These are phyloP conservation scores for Dothidotthia symphoricarpi DNA, from an alignment of 2,329 filamentous ascomycete species.

Conservation along the genomic window DNA sequence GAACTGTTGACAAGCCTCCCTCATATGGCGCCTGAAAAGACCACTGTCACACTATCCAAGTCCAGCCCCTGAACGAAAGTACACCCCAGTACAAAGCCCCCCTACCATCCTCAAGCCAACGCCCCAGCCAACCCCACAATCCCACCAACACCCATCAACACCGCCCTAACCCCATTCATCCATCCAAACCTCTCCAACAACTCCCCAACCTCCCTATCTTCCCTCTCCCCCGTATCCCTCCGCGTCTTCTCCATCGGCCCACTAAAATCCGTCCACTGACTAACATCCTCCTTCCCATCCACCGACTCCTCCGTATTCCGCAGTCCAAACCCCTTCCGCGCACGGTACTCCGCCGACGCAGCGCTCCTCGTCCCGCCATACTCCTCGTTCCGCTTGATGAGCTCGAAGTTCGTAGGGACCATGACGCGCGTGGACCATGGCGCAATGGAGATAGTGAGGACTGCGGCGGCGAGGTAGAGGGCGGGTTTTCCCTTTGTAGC, in stretches of 20 bases:
- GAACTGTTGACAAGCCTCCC: too few species aligned
- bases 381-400: slow-evolving; percentile 27
- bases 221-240: slow-evolving; percentile 9
- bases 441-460: slow-evolving; percentile 20
- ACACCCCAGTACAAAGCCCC: neutral
- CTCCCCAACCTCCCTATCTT: slow-evolving; percentile 17
- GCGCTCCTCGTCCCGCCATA: slow-evolving; percentile 16
- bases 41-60: too few species aligned
- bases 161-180: slow-evolving; percentile 25
- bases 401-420: slow-evolving; percentile 23
- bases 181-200: slow-evolving; percentile 22
- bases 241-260: slow-evolving; percentile 19
- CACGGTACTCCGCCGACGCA: slow-evolving; percentile 4
- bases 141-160: slow-evolving; percentile 25
- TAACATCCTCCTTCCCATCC: slow-evolving; percentile 21
- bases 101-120: slow-evolving; percentile 5
- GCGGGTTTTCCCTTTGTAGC: slow-evolving; percentile 6
- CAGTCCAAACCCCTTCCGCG: neutral
- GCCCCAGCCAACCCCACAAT: slow-evolving; percentile 23
- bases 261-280: slow-evolving; percentile 30
- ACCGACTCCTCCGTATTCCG: slow-evolving; percentile 22
- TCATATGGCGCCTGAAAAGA: too few species aligned
- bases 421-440: slow-evolving; percentile 17
- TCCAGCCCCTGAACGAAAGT: too few species aligned
- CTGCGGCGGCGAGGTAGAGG: slow-evolving; percentile 16